Conservation (phyloP, 2,329 filamentous ascomycete species). For the Exophiala sp. region DNA sequence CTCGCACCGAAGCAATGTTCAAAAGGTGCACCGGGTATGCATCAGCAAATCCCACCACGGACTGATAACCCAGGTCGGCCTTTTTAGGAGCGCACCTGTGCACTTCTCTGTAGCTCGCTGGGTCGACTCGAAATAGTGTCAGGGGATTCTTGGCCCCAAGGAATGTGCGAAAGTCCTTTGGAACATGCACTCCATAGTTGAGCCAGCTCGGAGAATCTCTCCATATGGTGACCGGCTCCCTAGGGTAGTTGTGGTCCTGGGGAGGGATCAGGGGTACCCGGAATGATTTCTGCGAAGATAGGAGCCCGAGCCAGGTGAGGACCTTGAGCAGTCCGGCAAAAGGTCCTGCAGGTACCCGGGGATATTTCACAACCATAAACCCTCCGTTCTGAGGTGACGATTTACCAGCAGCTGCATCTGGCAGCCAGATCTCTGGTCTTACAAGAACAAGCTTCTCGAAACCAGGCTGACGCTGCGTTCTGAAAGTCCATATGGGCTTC, state of each 20-base stretch:
- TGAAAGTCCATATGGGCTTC: slow-evolving; percentile 41
- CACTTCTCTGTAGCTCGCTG: slow-evolving; percentile 44
- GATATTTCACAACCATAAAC: slow-evolving; percentile 48
- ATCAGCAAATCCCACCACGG: slow-evolving; percentile 52
- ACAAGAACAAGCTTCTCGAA: slow-evolving; percentile 64
- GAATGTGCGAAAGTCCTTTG: slow-evolving; percentile 46
- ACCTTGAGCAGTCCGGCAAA: slow-evolving; percentile 11
- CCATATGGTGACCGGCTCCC: slow-evolving; percentile 50
- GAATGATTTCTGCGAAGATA: slow-evolving; percentile 42
- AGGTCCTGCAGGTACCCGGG: slow-evolving; percentile 27
- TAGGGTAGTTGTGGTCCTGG: slow-evolving; percentile 41
- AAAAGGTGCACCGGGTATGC: slow-evolving; percentile 55
- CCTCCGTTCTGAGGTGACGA: slow-evolving; percentile 39
- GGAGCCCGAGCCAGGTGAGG: slow-evolving; percentile 28
- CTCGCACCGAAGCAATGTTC: slow-evolving; percentile 49
- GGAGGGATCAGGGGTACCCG: slow-evolving; percentile 50
- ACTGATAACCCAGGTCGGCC: slow-evolving; percentile 48
- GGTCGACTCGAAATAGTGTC: slow-evolving; percentile 50
- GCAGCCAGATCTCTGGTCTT: slow-evolving; percentile 56
- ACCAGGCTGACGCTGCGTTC: slow-evolving; percentile 40
- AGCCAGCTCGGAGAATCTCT: slow-evolving; percentile 45
- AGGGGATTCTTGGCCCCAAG: slow-evolving; percentile 47
- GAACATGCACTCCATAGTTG: slow-evolving; percentile 38
- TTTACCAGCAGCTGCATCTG: slow-evolving; percentile 28
- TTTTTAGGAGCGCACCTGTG: slow-evolving; percentile 50